phyloP scores from a whole-genome alignment of 2,329 filamentous ascomycete species.

The Cordyceps fumosorosea region DNA sequence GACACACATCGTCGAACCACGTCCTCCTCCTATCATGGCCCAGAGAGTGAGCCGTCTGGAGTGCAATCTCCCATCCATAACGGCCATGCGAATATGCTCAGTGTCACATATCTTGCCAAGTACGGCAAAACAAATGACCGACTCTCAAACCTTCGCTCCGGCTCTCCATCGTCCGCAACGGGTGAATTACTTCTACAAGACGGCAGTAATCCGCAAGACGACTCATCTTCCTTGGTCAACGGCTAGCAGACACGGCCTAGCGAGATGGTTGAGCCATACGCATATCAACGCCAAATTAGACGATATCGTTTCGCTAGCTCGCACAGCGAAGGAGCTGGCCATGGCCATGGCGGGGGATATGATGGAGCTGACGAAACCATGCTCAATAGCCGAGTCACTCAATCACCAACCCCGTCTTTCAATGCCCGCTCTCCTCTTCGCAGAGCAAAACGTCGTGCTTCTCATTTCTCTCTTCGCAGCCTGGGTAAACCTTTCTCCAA shows the following conservation, averaged over 20 bases:
- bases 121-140: conserved; percentile 25
- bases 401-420: not conserved
- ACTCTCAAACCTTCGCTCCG: conserved; percentile 25
- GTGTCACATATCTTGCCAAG: conserved; percentile 23
- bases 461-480: conserved; percentile 25
- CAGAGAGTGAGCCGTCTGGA: conserved; percentile 12
- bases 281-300: not conserved
- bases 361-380: conserved; percentile 8
- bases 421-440: conserved; percentile 13
- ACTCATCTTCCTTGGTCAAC: conserved; percentile 21
- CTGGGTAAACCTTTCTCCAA: conserved; percentile 22
- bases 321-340: not conserved
- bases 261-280: conserved; percentile 7
- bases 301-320: conserved; percentile 2
- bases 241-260: conserved; percentile 22
- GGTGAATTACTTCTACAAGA: not conserved
- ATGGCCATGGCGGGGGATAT: not conserved
- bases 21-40: conserved; percentile 13
- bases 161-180: conserved; percentile 15
- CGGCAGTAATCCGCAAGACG: conserved; percentile 18
- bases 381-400: conserved; percentile 5
- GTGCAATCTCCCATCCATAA: conserved; percentile 25
- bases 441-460: conserved; percentile 27
- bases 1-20: conserved; percentile 8
- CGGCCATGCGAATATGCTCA: conserved; percentile 19